phyloP scores from a whole-genome alignment of 2,329 filamentous ascomycete species.

The Emydomyces testavorans region DNA sequence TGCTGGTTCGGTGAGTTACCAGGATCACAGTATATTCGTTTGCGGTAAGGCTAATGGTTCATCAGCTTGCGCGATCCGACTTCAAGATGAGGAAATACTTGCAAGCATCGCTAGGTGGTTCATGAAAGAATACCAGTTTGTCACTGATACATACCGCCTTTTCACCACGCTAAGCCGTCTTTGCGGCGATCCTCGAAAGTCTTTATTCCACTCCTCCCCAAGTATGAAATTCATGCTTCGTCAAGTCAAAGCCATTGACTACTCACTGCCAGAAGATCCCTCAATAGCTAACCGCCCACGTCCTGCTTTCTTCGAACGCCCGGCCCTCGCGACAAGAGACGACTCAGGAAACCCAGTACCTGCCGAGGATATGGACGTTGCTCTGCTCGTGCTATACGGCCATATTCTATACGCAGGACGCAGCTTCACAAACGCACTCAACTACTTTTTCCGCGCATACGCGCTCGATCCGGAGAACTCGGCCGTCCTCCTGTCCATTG shows the following conservation, averaged over 20 bases:
- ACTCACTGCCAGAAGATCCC: conserved; percentile 45
- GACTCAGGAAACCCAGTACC: conserved; percentile 28
- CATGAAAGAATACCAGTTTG: conserved; percentile 68
- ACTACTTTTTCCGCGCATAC: conserved; percentile 71
- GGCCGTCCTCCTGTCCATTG: conserved; percentile 69
- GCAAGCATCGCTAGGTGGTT: conserved; percentile 69
- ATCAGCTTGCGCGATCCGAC: conserved; percentile 66
- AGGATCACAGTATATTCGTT: not conserved
- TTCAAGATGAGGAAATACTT: conserved; percentile 64
- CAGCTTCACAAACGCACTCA: conserved; percentile 71
- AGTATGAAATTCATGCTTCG: conserved; percentile 85
- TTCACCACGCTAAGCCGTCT: conserved; percentile 68
- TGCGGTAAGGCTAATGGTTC: conserved; percentile 13
- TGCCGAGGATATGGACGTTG: conserved; percentile 55
- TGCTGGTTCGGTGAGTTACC: conserved; percentile 56
- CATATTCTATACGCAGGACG: conserved; percentile 78
- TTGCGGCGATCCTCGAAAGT: conserved; percentile 51
- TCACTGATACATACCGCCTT: conserved; percentile 71
- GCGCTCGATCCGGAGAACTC: conserved; percentile 64
- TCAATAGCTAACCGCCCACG: conserved; percentile 28
- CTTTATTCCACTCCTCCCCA: conserved; percentile 63
- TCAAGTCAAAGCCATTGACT: conserved; percentile 84
- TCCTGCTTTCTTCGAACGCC: conserved; percentile 35
- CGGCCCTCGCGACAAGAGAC: conserved; percentile 30
- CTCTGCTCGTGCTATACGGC: conserved; percentile 75